phyloP scores from a whole-genome alignment of 2,329 filamentous ascomycete species.

The Aquanectria penicillioides region DNA sequence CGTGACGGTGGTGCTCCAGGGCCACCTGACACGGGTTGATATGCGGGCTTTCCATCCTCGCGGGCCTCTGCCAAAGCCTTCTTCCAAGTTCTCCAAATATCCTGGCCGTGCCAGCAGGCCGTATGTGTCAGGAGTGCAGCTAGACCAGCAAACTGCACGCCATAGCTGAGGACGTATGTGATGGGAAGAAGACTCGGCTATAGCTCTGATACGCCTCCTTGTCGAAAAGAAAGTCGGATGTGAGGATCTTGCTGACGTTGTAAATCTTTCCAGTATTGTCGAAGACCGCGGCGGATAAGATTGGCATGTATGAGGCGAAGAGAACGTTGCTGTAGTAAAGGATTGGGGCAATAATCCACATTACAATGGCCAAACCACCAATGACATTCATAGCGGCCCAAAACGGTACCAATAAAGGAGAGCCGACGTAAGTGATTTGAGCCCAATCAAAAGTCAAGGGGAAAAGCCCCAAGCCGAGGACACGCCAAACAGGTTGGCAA shows the following conservation, averaged over 20 bases:
- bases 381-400: conserved; percentile 89
- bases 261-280: conserved; percentile 85
- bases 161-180: conserved; percentile 88
- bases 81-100: conserved; percentile 82
- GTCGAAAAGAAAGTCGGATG: conserved; percentile 81
- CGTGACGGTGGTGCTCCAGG: conserved; percentile 26
- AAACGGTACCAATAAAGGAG: conserved; percentile 83
- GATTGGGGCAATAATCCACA: conserved; percentile 85
- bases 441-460: conserved; percentile 93
- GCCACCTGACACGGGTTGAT: conserved; percentile 60
- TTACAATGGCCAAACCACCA: conserved; percentile 80
- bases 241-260: conserved; percentile 83
- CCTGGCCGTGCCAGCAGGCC: conserved; percentile 83
- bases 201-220: conserved; percentile 80
- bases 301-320: conserved; percentile 86
- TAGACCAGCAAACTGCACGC: conserved; percentile 84
- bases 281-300: conserved; percentile 85
- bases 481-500: conserved; percentile 88
- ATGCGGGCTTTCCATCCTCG: conserved; percentile 59
- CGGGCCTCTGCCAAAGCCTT: conserved; percentile 73
- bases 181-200: conserved; percentile 87
- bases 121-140: conserved; percentile 85
- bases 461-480: conserved; percentile 86
- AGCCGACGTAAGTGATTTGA: conserved; percentile 88
- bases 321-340: conserved; percentile 84